Percentiles rank a stretch among this genome's conserved stretches.
These are phyloP conservation scores for Marasmius oreades DNA, from an alignment of 1,284 basidiomycete species.

Conservation along the genomic window DNA sequence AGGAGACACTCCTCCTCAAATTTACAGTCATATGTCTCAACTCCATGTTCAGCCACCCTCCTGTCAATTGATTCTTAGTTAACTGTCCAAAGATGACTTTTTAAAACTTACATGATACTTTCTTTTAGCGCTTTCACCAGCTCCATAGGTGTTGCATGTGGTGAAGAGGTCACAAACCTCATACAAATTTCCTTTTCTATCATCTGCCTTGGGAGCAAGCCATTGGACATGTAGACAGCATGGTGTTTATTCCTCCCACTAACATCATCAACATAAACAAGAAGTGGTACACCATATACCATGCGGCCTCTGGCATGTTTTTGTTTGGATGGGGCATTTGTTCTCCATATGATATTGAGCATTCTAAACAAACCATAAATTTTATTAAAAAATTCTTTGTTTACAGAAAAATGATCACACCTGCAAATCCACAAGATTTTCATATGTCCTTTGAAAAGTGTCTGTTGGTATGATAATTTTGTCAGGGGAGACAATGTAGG, in stretches of 20 bases:
- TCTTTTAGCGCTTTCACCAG: background rate
- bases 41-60: background rate
- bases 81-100: background rate
- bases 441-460: background rate
- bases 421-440: background rate
- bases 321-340: background rate
- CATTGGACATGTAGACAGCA: too few relatives aligned
- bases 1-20: background rate
- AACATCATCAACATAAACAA: background rate
- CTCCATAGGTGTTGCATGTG: background rate
- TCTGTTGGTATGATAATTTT: background rate
- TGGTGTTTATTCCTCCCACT: background rate
- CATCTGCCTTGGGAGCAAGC: too few relatives aligned
- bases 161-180: background rate
- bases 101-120: background rate
- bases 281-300: background rate
- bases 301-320: background rate
- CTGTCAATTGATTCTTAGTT: background rate
- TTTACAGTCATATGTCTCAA: background rate
- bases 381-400: background rate
- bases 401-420: background rate
- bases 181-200: background rate
- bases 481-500: background rate
- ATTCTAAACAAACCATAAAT: background rate
- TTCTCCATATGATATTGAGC: background rate